Conservation (phyloP, 495 filamentous ascomycete genomes). For the Aspergillus nidulans region DNA sequence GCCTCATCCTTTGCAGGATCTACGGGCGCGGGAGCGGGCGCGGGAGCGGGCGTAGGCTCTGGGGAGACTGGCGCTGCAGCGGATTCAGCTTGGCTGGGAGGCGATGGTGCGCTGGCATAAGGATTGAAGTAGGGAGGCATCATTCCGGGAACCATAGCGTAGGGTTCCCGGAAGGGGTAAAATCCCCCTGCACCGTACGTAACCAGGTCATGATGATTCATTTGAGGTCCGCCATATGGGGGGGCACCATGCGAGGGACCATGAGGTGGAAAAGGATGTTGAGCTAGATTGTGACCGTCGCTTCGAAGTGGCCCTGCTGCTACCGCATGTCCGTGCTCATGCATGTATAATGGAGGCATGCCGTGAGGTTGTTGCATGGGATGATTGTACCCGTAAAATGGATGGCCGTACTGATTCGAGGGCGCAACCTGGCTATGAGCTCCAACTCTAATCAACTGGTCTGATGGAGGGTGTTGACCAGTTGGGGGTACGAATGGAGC, state of each 20-base stretch:
- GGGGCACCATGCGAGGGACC: constrained; percentile 26
- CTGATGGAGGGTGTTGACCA: constrained; percentile 31
- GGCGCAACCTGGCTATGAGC: constrained; percentile 34
- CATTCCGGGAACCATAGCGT: constrained; percentile 39
- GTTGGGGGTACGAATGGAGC: constrained; percentile 21
- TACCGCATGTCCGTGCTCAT: constrained; percentile 27
- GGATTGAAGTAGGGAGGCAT: constrained; percentile 34
- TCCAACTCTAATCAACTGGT: constrained; percentile 37
- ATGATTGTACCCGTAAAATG: constrained; percentile 32
- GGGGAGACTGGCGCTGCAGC: constrained; percentile 20
- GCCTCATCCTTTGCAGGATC: constrained; percentile 47
- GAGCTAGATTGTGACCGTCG: constrained; percentile 27
- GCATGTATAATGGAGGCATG: constrained; percentile 35
- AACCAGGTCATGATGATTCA: constrained; percentile 45
- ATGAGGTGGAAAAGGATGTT: constrained; percentile 28
- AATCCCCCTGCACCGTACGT: constrained; percentile 40
- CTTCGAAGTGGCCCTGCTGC: constrained; percentile 25
- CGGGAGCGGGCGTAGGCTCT: constrained; percentile 2
- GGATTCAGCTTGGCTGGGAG: constrained; percentile 30
- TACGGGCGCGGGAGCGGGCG: constrained; percentile 13
- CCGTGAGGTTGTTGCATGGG: constrained; percentile 35
- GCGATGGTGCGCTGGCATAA: constrained; percentile 34
- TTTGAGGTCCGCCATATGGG: constrained; percentile 34
- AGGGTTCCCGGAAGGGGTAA: constrained; percentile 40
- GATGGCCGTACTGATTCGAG: constrained; percentile 32